phyloP scores from a whole-genome alignment of 768 basidiomycete genomes.

The Piloderma croceum region DNA sequence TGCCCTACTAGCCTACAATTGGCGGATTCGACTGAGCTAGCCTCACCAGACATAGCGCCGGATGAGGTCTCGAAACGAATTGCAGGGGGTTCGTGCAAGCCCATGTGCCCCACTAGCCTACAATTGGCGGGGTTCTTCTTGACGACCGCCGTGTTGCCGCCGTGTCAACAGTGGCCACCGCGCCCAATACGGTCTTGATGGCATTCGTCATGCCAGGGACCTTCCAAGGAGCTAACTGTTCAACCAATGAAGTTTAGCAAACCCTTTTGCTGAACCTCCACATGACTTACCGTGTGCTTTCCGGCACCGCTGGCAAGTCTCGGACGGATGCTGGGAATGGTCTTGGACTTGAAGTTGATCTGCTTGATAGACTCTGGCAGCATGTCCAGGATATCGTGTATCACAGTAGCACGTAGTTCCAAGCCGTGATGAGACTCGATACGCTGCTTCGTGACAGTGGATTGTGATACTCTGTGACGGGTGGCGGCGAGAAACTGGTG shows the following conservation, averaged over 20 bases:
- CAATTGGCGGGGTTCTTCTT: constrained; percentile 86
- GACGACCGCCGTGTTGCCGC: constrained; percentile 95
- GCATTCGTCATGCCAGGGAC: too few relatives aligned
- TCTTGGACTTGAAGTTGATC: constrained; percentile 99
- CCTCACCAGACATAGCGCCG: too few relatives aligned
- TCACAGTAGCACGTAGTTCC: constrained; percentile 94
- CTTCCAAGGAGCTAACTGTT: too few relatives aligned
- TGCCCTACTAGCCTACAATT: too few relatives aligned
- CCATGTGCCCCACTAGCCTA: constrained; percentile 93
- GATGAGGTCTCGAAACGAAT: too few relatives aligned
- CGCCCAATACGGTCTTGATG: too few relatives aligned
- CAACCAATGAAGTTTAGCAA: too few relatives aligned
- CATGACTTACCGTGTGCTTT: constrained; percentile 80
- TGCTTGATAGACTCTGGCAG: constrained; percentile 99
- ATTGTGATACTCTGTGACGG: too few relatives aligned
- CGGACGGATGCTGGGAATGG: constrained; percentile 89
- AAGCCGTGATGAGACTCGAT: constrained; percentile 99
- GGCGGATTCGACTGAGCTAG: too few relatives aligned
- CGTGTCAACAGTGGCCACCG: constrained; percentile 46
- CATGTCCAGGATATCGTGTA: constrained; percentile 99
- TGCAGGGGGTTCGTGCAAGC: too few relatives aligned
- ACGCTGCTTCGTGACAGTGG: constrained; percentile 98
- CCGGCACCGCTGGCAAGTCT: constrained; percentile 99
- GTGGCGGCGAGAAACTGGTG: too few relatives aligned
- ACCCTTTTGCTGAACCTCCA: too few relatives aligned